Evolutionary conservation across 1,284 basidiomycete species (phyloP), one percentile per base, ranked within the genome.

Genomic region (Cutaneotrichosporon daszewskae): DNA sequence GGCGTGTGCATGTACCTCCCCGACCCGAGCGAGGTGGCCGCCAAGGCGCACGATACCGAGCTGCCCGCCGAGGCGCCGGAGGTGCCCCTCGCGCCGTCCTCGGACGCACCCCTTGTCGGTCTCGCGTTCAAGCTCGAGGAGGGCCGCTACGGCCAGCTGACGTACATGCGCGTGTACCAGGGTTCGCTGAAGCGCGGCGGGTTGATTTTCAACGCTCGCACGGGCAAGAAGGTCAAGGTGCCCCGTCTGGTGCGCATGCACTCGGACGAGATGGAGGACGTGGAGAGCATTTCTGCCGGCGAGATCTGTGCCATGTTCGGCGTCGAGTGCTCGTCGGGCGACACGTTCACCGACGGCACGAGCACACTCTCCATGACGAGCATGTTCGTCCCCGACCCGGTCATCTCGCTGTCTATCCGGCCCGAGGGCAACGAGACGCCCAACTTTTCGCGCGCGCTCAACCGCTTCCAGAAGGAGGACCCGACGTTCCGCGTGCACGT

Each of bases 271-370:
- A 97, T 98, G 95, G 95, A 98, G 83, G 95, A 99, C 60, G 86
- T 98, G 47, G 85, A 94, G 34, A 80, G 81, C 28, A 87, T 99
- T 57, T 89, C 89, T 0, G 88, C 94, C n/a, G 95, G 95, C 44
- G 95, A 99, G 76, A 99, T 99, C 55, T 98, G 95, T 66, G 95
- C 95, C 41, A 97, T 96, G 74, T 99, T 99, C 59, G 95, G 95
- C 63, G 91, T 99, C 37, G 95, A 99, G 58, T 99, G 95, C 69
- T 91, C 92, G 0, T 90, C 89, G 14, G 95, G 95, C 28, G 95
- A 99, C 73, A 97, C 95, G 0, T 98, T 99, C 73, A 97, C 89
- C 1, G 90, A 94, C 66, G 90, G 91, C 12, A 79, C 83, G 4
- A 84, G 85, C 1, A 81, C 76, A 28, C 88, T 81, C 71, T 87